Conservation (phyloP, 495 filamentous ascomycete species). For the Neurospora intermedia region DNA sequence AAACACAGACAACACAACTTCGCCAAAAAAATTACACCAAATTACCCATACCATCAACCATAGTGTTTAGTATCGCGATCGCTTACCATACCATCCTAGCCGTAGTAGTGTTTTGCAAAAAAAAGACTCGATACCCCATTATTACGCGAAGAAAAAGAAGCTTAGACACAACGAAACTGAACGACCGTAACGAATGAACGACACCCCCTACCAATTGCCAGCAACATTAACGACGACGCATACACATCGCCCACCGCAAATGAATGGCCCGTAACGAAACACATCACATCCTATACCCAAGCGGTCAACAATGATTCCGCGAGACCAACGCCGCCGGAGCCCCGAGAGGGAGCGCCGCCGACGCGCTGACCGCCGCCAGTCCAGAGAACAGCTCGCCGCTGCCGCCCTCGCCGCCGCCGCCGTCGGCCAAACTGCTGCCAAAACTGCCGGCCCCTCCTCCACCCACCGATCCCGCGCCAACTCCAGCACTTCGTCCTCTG, state of each 20-base stretch:
- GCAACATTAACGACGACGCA: neutral
- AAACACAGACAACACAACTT: neutral
- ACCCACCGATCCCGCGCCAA: constrained; percentile 22
- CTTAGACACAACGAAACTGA: neutral
- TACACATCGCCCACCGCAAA: constrained; percentile 6
- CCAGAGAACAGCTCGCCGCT: constrained; percentile 34
- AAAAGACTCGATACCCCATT: neutral
- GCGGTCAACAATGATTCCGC: constrained; percentile 24
- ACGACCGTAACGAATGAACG: constrained; percentile 4
- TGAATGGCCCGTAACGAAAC: constrained; percentile 15
- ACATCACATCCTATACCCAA: constrained; percentile 5
- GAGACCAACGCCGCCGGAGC: constrained; percentile 38
- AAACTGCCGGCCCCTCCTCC: constrained; percentile 13
- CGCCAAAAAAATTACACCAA: neutral
- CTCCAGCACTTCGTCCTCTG: constrained; percentile 29
- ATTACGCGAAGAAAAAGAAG: neutral
- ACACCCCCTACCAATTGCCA: neutral
- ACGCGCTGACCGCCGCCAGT: constrained; percentile 36
- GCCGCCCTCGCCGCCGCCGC: constrained; percentile 20
- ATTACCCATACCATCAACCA: neutral
- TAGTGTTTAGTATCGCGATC: neutral
- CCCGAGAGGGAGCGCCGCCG: constrained; percentile 38
- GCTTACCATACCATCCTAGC: neutral
- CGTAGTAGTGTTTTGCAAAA: neutral
- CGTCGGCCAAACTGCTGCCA: constrained; percentile 18